Evolutionary conservation across 208 protist genomes (phyloP), one percentile per base, ranked within the genome.

Genomic region (Porcisia deanei): DNA sequence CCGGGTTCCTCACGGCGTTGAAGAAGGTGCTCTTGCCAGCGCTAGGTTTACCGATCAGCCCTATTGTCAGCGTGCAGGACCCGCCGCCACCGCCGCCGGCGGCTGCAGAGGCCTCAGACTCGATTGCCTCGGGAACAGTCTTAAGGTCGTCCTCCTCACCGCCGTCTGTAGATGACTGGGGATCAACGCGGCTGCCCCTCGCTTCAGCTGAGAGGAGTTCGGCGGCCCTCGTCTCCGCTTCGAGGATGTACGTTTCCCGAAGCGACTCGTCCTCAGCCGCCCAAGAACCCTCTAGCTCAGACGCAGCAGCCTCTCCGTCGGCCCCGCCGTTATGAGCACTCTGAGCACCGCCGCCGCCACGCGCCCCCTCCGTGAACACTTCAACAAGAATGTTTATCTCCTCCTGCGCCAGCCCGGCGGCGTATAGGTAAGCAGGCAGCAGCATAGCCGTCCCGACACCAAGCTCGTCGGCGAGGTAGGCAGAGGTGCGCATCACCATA

Each of bases 21-120:
- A 98, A 98, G 80, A 99, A 92, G 43, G 95, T 99, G 76, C 91
- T 96, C 85, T 98, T 98, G 54, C 97, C 97, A 20, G 93, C 89
- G 54, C 88, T 95, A 6, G 94, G 94, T 79, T 99, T 98, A 25
- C 95, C 96, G 74, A 99, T 97, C 25, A 99, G 88, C 6, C 97
- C 97, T 57, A 99, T 90, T n/a, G 86, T 92, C 60, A 97, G 80
- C 61, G 88, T 86, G 88, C 91, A 93, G 53, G 78, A 77, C 1
- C 92, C 89, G 59, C 90, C 89, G 0, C 80, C 55, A 25, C 80
- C 55, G 30, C 80, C 71, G 43, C 16, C 63, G 25, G 60, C 22
- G 5, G 39, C 59, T 12, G 52, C 59, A 61, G 41, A 22, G 18
- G 53, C 67, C 57, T 52, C 72, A 39, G 58, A 61, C 6, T 45